Evolutionary conservation across 2,329 filamentous ascomycete species (phyloP).

Genomic region (Verticillium longisporum): DNA sequence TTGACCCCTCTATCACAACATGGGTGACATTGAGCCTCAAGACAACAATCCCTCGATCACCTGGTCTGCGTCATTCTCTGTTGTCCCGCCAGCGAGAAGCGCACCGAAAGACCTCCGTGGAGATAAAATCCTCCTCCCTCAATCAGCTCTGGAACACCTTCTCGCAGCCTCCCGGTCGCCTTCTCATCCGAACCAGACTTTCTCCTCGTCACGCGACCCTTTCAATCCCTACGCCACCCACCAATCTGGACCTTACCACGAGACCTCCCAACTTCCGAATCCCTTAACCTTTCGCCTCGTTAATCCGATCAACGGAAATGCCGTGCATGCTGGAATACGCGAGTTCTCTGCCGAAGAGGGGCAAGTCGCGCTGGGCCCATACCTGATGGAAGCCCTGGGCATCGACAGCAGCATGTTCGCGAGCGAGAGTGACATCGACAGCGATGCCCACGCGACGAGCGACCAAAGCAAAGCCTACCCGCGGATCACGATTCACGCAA

Average conservation of each 20-base stretch:
- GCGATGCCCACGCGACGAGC: slow-evolving; percentile 17
- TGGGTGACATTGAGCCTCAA: neutral
- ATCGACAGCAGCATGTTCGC: slow-evolving; percentile 36
- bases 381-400: slow-evolving; percentile 68
- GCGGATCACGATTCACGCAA: slow-evolving; percentile 65
- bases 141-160: slow-evolving; percentile 83
- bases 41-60: slow-evolving; percentile 7
- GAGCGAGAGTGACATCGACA: slow-evolving; percentile 12
- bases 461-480: slow-evolving; percentile 19
- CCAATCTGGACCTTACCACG: slow-evolving; percentile 49
- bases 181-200: slow-evolving; percentile 20
- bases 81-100: slow-evolving; percentile 42
- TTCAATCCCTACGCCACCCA: slow-evolving; percentile 62
- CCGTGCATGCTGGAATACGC: slow-evolving; percentile 81
- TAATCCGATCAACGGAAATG: slow-evolving; percentile 69
- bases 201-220: slow-evolving; percentile 54
- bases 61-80: slow-evolving; percentile 67
- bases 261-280: slow-evolving; percentile 71
- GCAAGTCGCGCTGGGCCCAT: slow-evolving; percentile 66
- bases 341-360: slow-evolving; percentile 89
- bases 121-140: slow-evolving; percentile 90
- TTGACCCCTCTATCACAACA: neutral
- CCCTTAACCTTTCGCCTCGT: slow-evolving; percentile 86
- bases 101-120: slow-evolving; percentile 54
- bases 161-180: slow-evolving; percentile 59